Evolutionary conservation across 179 eudicot genomes (phyloP), one percentile per base, ranked within the genome.

Genomic region (Carnegiea gigantea): DNA sequence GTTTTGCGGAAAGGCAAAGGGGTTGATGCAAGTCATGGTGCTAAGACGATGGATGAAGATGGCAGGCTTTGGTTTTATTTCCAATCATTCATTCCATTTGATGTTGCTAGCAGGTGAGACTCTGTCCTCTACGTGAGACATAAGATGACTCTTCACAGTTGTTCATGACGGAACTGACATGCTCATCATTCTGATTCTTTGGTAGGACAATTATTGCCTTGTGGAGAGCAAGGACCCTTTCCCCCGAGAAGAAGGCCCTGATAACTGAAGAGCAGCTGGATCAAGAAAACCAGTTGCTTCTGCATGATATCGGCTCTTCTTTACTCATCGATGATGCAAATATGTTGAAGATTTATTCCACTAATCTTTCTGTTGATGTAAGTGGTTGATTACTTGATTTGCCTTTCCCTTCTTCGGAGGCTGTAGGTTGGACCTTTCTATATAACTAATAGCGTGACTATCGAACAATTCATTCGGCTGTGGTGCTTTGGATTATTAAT

Each of bases 51-150:
- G 81, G 98, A 93, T 85, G 92, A 93, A 24, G 90, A 93, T 79
- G 98, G 98, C 68, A 90, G 98, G 86, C 92, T 95, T 77, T 91
- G 81, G 57, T 95, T 93, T 81, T 85, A 89, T 87, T 95, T 95
- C 78, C 95, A 93, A 75, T 95, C 98, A 5, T 95, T 95, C 77
- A 88, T 92, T 72, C 89, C 95, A 18, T 90, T 91, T 86, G 87
- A 83, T 60, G 92, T 77, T 57, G 97, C 97, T 36, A 89, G 90
- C 90, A 90, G 91, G 97, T 91, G 83, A 38, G 70, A 70, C 9
- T 78, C 46, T 33, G 46, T 75, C 23, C 6, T 65, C 33, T 17
- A 36, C 33, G 23, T 17, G 38, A 20, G 60, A 14, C 43, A n/a
- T 49, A 26, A 6, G 13, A 30, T 21, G 17, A 70, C 77, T 33